These are phyloP conservation scores for Macrolepiota dolichaula DNA, from an alignment of 768 basidiomycete species.

Conservation along the genomic window DNA sequence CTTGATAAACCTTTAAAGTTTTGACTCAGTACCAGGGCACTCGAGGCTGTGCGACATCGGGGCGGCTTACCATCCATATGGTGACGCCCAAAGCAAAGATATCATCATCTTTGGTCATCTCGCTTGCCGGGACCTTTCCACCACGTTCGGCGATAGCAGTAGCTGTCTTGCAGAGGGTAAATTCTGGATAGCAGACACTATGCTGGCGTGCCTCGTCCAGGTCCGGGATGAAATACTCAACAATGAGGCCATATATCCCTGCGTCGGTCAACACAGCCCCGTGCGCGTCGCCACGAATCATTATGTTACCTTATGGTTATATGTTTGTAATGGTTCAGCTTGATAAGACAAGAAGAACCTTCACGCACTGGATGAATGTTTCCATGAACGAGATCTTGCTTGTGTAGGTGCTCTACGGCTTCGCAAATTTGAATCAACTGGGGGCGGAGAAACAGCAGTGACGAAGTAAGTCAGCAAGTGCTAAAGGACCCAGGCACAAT, in stretches of 20 bases:
- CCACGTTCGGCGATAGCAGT: background rate
- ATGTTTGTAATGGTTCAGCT: no score
- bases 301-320: background rate
- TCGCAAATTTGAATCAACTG: background rate
- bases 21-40: background rate
- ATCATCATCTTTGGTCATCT: background rate
- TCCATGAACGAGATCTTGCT: background rate
- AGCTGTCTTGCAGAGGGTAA: background rate
- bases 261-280: background rate
- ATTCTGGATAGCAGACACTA: background rate
- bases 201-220: background rate
- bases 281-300: background rate
- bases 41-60: no score
- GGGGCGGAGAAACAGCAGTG: background rate
- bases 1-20: background rate
- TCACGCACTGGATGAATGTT: slow-evolving; percentile 1
- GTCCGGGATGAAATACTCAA: background rate
- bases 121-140: background rate
- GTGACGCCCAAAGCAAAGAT: background rate
- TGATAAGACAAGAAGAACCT: no score
- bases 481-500: background rate
- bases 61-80: background rate
- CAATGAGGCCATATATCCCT: background rate
- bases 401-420: background rate
- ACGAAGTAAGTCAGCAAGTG: no score